phyloP scores from a whole-genome alignment of 148 eudicot species.

The Arctostaphylos glauca region DNA sequence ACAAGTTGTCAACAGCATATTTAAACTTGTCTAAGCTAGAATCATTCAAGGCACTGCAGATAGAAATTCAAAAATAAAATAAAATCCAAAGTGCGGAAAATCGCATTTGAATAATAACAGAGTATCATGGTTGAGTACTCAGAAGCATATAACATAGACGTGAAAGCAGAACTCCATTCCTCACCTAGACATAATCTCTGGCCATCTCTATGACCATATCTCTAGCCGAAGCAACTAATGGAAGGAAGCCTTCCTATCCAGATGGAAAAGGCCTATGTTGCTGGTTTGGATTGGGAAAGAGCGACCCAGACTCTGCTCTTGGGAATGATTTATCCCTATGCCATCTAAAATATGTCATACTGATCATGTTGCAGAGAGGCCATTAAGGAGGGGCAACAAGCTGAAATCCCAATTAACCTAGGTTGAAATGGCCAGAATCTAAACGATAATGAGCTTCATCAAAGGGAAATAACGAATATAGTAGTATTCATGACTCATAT shows the following conservation, averaged over 20 bases:
- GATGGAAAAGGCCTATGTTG: too few species aligned
- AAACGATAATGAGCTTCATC: background rate
- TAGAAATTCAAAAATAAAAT: background rate
- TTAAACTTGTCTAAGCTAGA: background rate
- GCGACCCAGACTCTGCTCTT: too few species aligned
- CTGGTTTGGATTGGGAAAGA: too few species aligned
- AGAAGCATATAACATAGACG: background rate
- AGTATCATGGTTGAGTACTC: background rate
- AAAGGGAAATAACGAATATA: background rate
- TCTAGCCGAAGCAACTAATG: too few species aligned
- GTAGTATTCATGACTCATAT: background rate
- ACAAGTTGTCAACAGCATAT: constrained; percentile 27
- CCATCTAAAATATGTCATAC: background rate
- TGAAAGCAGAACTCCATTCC: background rate
- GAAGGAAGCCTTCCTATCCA: too few species aligned
- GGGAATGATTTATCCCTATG: too few species aligned
- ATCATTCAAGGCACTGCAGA: constrained; percentile 4
- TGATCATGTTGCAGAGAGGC: background rate
- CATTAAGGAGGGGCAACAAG: background rate
- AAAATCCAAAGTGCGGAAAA: background rate
- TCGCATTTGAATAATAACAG: background rate
- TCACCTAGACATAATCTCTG: too few species aligned
- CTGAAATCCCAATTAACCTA: background rate
- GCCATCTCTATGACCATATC: too few species aligned
- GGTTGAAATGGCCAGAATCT: constrained; percentile 10